Evolutionary conservation across 257 asterid species (phyloP).

Genomic region (Gentiana straminea): DNA sequence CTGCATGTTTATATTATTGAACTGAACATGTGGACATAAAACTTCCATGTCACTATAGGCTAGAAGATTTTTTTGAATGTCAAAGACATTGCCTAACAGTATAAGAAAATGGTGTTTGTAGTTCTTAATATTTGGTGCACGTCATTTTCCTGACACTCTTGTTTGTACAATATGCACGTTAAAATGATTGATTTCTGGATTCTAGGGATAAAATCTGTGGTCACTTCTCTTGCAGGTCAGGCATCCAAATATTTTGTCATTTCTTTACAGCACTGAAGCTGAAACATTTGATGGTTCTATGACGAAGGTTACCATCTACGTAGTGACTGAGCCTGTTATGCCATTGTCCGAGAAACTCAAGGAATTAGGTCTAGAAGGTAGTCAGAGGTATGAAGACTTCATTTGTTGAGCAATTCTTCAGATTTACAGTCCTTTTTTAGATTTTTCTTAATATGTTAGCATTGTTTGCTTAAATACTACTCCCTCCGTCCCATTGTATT

Average conservation of each 20-base stretch:
- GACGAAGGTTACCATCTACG: constrained; percentile 72
- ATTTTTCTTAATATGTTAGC: no score
- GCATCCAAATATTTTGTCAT: constrained; percentile 95
- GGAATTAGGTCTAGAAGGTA: constrained; percentile 83
- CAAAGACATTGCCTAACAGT: no score
- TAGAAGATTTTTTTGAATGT: no score
- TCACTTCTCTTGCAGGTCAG: constrained; percentile 64
- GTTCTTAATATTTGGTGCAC: no score
- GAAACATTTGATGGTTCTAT: constrained; percentile 74
- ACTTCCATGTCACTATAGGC: no score
- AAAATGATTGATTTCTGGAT: background rate
- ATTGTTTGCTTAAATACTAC: no score
- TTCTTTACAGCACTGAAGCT: constrained; percentile 90
- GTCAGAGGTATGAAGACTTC: constrained; percentile 55
- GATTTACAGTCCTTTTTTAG: background rate
- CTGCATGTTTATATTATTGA: no score
- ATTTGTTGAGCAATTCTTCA: constrained; percentile 5
- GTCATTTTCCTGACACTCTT: no score
- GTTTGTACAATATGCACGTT: no score
- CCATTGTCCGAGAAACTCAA: constrained; percentile 91
- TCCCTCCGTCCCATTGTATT: no score
- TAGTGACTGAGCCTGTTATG: constrained; percentile 96
- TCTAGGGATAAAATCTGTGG: background rate
- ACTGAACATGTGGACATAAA: no score
- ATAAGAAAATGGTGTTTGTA: no score